These are phyloP conservation scores for Poa pratensis DNA, from an alignment of 176 grass and related monocot species.

Conservation along the genomic window DNA sequence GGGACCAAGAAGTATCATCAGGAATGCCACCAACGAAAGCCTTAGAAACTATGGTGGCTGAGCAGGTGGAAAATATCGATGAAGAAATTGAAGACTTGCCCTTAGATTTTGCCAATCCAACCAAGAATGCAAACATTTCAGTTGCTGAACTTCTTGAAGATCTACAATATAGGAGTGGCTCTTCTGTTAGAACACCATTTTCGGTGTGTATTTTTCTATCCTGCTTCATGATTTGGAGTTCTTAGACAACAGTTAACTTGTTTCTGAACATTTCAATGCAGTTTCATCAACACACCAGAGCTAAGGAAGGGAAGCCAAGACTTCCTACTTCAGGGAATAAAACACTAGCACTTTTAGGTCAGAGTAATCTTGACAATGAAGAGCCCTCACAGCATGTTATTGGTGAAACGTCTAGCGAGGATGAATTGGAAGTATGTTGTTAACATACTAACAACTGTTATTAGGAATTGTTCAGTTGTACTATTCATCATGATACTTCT, in stretches of 20 bases:
- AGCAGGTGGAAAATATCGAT: constrained; percentile 48
- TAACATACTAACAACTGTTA: constrained; percentile 22
- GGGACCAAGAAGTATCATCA: constrained; percentile 39
- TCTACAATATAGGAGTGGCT: constrained; percentile 65
- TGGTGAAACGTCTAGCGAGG: constrained; percentile 72
- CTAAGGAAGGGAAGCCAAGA: constrained; percentile 49
- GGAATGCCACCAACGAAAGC: constrained; percentile 36
- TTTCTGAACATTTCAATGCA: constrained; percentile 40
- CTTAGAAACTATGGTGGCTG: constrained; percentile 42
- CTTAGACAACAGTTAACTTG: constrained; percentile 31
- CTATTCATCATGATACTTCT: constrained; percentile 37
- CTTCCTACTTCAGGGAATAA: constrained; percentile 46
- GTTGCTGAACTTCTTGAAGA: constrained; percentile 87
- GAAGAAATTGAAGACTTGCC: constrained; percentile 55
- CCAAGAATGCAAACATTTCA: constrained; percentile 60
- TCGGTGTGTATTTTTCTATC: constrained; percentile 53
- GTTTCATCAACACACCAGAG: constrained; percentile 35
- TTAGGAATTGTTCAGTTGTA: constrained; percentile 9
- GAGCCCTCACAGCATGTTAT: constrained; percentile 62
- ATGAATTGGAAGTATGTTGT: constrained; percentile 76
- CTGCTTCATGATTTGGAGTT: constrained; percentile 37
- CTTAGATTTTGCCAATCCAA: constrained; percentile 38
- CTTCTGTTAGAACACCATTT: constrained; percentile 49
- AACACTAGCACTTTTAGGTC: constrained; percentile 51
- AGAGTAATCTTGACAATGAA: constrained; percentile 68